Base-by-base conservation (phyloP, 768 basidiomycete species). In the Calocera cornea region DNA sequence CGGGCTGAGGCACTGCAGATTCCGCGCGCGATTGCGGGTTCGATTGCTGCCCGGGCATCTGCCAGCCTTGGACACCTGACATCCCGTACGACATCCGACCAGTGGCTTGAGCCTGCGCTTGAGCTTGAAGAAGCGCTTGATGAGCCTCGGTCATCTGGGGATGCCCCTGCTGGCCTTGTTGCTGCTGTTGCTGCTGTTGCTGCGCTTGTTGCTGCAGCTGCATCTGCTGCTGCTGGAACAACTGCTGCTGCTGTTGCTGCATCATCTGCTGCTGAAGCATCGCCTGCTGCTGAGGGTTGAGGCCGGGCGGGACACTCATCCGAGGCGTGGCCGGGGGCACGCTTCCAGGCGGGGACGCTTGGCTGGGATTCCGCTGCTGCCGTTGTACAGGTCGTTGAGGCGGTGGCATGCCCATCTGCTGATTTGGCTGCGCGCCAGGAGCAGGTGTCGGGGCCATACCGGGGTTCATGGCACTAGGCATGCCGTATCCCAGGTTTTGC, bases 241-340 rank as follows among this genome's bases (percentile, higher is more conserved):
- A 8, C 19, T 60, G 54, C 54, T 29, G 24, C 31, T 60, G 54
- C 54, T 60, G 54, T 31, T 60, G 54, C 31, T 60, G 54, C 11
- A 60, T 11, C 54, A 47, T 47, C 44, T 47, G 44, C 44, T 47
- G 44, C 19, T 47, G 44, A 47, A 60, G 54, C 54, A 60, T 60
- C 31, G 11, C 14, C 31, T 60, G 54, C 31, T 60, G 54, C 54
- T 60, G 54, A 16, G 54, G 54, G 31, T 60, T 60, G 14, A 60
- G 24, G 2, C 54, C 54, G 7, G 54, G 54, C 54, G 24, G 54
- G 54, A 60, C 54, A 27, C 31, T 33, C 54, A 60, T 60, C 7
- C 54, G 54, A 60, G 54, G 54, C 5, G 54, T 60, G 5, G 54
- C 54, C 14, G 54, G 54, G 10, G 54, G 54, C 7, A 60, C 54